Evolutionary conservation across 176 grass and related monocot species (phyloP).

Genomic region (Sorghum bicolor): Sorghum_bicolor_NCBIv3 NC_012879.2:61054001-61054500

Average conservation of each 20-base stretch:
- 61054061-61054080: too few species aligned
- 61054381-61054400: constrained; percentile 34
- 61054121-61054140: neutral
- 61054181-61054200: neutral
- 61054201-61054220: neutral
- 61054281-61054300: constrained; percentile 75
- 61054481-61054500: constrained; percentile 43
- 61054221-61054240: constrained; percentile 79
- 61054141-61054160: too few species aligned
- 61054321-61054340: neutral
- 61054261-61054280: constrained; percentile 71
- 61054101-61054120: neutral
- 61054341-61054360: neutral
- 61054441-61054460: constrained; percentile 45
- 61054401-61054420: constrained; percentile 45
- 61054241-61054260: constrained; percentile 89
- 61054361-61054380: neutral
- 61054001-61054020: constrained; percentile 29
- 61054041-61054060: neutral
- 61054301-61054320: constrained; percentile 64
- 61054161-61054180: neutral
- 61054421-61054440: constrained; percentile 92
- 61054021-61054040: neutral
- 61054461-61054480: constrained; percentile 32
- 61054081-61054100: neutral